Evolutionary conservation across 2,329 filamentous ascomycete species (phyloP).

Genomic region (Colletotrichum magnum): DNA sequence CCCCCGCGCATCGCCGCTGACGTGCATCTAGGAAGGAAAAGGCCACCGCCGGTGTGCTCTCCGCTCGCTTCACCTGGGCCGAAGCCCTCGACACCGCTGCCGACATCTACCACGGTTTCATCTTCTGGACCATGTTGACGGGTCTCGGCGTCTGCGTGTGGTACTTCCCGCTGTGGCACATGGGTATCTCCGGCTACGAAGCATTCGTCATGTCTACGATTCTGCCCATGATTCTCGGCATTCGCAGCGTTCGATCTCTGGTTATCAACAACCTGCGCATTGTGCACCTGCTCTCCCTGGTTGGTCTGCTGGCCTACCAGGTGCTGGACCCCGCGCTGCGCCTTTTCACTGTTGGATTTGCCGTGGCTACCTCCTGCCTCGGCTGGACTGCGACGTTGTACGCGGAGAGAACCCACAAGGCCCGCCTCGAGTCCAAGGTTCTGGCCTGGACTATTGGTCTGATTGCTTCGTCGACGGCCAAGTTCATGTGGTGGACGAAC

Average conservation of each 20-base stretch:
- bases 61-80: slow-evolving; percentile 78
- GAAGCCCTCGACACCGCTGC: slow-evolving; percentile 85
- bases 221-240: slow-evolving; percentile 83
- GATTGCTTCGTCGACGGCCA: slow-evolving; percentile 87
- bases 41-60: slow-evolving; percentile 78
- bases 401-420: slow-evolving; percentile 80
- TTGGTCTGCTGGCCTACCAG: slow-evolving; percentile 84
- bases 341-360: slow-evolving; percentile 85
- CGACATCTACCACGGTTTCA: slow-evolving; percentile 93
- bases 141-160: slow-evolving; percentile 91
- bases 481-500: slow-evolving; percentile 94
- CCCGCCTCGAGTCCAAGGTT: slow-evolving; percentile 84
- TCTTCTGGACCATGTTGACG: slow-evolving; percentile 96
- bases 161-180: slow-evolving; percentile 99
- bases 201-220: slow-evolving; percentile 87
- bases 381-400: slow-evolving; percentile 88
- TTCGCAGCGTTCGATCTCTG: slow-evolving; percentile 76
- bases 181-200: slow-evolving; percentile 98
- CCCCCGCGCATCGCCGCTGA: neutral
- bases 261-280: slow-evolving; percentile 78
- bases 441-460: slow-evolving; percentile 86
- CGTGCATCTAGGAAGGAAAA: slow-evolving; percentile 76
- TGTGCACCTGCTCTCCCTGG: slow-evolving; percentile 82
- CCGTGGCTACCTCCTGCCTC: slow-evolving; percentile 83
- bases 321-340: slow-evolving; percentile 80